Conservation (phyloP, 1,284 basidiomycete species). For the Heterobasidion irregulare region DNA sequence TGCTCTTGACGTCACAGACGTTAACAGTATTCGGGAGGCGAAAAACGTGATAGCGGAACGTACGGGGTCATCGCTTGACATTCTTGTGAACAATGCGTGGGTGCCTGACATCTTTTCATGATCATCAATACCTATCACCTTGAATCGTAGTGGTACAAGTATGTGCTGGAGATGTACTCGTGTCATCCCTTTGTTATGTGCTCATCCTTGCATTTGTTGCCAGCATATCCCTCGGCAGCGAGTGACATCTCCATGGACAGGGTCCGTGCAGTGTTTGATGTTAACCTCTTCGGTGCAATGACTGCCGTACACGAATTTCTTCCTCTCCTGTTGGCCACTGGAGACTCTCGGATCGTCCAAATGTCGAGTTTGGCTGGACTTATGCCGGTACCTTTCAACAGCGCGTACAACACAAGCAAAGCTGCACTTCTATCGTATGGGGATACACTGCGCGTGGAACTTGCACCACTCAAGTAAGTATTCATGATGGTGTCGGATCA, state of each 20-base stretch:
- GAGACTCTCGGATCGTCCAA: slow-evolving; percentile 18
- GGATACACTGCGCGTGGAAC: slow-evolving; percentile 21
- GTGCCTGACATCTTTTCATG: slow-evolving; percentile 3
- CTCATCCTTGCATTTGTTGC: neutral
- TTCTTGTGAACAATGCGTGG: slow-evolving; percentile 25
- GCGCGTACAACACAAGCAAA: slow-evolving; percentile 21
- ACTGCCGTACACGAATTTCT: slow-evolving; percentile 22
- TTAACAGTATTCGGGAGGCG: slow-evolving; percentile 12
- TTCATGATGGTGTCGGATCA: no score
- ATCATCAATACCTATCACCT: neutral
- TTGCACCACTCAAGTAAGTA: slow-evolving; percentile 15
- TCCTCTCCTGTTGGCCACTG: slow-evolving; percentile 19
- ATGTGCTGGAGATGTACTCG: neutral
- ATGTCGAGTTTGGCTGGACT: slow-evolving; percentile 19
- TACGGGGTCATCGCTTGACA: slow-evolving; percentile 21
- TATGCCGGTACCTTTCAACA: slow-evolving; percentile 19
- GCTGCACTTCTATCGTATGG: slow-evolving; percentile 19
- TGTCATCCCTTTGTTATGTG: neutral
- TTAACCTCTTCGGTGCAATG: slow-evolving; percentile 21
- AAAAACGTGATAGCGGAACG: slow-evolving; percentile 13
- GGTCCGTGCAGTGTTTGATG: slow-evolving; percentile 16
- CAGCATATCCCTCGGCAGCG: slow-evolving; percentile 6
- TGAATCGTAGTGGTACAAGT: slow-evolving; percentile 3
- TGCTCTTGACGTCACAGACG: slow-evolving; percentile 20
- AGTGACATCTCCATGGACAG: slow-evolving; percentile 16